Base-by-base conservation (phyloP, 108 stramenopile species). In the Bacterosira constricta region DNA sequence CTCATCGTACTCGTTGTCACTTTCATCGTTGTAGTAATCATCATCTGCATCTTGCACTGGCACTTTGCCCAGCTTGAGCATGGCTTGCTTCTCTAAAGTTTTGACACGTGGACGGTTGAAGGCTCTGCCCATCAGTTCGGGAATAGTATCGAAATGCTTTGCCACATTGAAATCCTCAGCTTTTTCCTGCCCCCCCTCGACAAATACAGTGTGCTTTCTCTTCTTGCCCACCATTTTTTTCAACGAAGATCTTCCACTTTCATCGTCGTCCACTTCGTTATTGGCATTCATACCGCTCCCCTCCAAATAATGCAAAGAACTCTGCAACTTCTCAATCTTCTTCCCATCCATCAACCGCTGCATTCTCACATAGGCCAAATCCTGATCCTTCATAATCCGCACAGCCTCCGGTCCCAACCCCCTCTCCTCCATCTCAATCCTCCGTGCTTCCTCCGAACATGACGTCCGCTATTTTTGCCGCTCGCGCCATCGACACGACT, bases 301-400 rank as follows among this genome's bases (percentile, higher is more conserved):
- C 23, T 90, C 88, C 41, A 99, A 66, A 62, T 88, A 73, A 82
- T 96, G 96, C 69, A 96, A 80, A 2, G 84, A 83, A 8, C 88
- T 81, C 68, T 88, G 88, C 77, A 96, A 58, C 66, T 65, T 69
- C 65, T 88, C 96, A 27, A 87, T 77, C 84, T 91, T 90, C 71
- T 87, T 87, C 30, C 29, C 59, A 71, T 94, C 94, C 77, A 87
- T 88, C 62, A 84, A 59, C 36, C 79, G 67, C 68, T 95, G 88
- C 89, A 91, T 88, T 30, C 84, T 73, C 12, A 98, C 66, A 80
- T 98, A 99, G 10, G 79, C 88, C 69, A 98, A 62, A 86, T 99
- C 98, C 85, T 99, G 98, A 66, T 92, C 93, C 77, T 99, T 98
- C 88, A 99, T 91, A 53, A 98, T 47, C 35, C 83, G 73, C 2